Conservation (phyloP, 73 alveolate genomes). For the Paramecium primaurelia region DNA sequence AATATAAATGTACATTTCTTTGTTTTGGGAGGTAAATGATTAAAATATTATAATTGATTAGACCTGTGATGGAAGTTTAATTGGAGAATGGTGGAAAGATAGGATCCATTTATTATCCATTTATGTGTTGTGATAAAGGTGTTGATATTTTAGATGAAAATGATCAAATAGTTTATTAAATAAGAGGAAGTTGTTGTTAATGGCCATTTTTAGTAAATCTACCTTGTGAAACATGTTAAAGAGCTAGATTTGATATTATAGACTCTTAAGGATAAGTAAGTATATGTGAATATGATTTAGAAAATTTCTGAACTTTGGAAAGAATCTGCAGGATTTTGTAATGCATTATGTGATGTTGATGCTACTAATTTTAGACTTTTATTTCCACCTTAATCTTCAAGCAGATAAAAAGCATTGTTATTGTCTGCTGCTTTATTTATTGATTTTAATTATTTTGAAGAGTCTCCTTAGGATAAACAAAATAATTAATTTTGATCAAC, state of each 20-base stretch:
- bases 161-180: neutral
- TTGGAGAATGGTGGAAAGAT: neutral
- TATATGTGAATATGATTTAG: neutral
- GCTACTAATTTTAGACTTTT: neutral
- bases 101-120: neutral
- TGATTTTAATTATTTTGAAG: conserved; percentile 30
- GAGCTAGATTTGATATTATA: neutral
- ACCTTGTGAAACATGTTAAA: conserved; percentile 48
- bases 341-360: conserved; percentile 2
- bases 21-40: neutral
- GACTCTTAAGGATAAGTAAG: conserved; percentile 11
- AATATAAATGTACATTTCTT: neutral
- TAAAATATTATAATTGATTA: neutral
- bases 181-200: conserved; percentile 36
- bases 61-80: conserved; percentile 16
- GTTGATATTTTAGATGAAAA: neutral
- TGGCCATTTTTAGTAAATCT: conserved; percentile 21
- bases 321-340: conserved; percentile 18
- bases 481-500: neutral
- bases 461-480: neutral
- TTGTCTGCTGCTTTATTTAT: neutral
- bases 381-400: neutral
- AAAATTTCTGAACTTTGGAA: conserved; percentile 22
- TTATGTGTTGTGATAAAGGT: conserved; percentile 43
- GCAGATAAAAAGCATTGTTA: neutral